A percentile compares a stretch with the other conserved stretches of the same genome.
These are phyloP conservation scores for Teunomyces panamensis DNA, from an alignment of 805 yeast genomes.

Conservation along the genomic window DNA sequence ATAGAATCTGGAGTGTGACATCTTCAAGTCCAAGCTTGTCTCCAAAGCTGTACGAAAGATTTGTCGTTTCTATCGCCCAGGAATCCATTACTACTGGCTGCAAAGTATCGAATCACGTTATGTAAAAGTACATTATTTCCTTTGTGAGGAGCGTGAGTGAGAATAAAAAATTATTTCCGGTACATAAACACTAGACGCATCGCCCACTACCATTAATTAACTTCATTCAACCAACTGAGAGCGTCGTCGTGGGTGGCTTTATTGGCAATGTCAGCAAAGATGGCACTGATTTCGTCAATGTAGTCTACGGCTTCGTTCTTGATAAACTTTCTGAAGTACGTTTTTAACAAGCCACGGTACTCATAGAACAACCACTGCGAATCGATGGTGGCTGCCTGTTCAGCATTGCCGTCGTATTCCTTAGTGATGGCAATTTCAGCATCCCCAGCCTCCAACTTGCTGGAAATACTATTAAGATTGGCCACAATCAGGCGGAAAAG, in stretches of 20 bases:
- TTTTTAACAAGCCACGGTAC: conserved; percentile 39
- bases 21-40: conserved; percentile 65
- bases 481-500: conserved; percentile 25
- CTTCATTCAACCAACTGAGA: conserved; percentile 17
- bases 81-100: conserved; percentile 1
- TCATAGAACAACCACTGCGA: conserved; percentile 42
- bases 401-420: conserved; percentile 24
- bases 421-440: conserved; percentile 23
- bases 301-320: conserved; percentile 11
- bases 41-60: conserved; percentile 67
- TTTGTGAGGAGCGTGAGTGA: background rate
- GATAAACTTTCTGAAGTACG: conserved; percentile 32
- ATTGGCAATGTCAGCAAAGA: conserved; percentile 20
- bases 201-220: background rate
- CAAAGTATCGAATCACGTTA: too few relatives aligned
- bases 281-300: conserved; percentile 13
- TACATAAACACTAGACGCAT: background rate
- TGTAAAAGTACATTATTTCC: too few relatives aligned
- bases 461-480: conserved; percentile 28
- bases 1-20: conserved; percentile 58
- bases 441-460: conserved; percentile 11
- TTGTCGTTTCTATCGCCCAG: conserved; percentile 57
- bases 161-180: background rate
- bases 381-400: conserved; percentile 25
- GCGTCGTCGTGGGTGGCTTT: conserved; percentile 20